These are phyloP conservation scores for Hibiscus trionum DNA, from an alignment of 345 rosid species.

Conservation along the genomic window DNA sequence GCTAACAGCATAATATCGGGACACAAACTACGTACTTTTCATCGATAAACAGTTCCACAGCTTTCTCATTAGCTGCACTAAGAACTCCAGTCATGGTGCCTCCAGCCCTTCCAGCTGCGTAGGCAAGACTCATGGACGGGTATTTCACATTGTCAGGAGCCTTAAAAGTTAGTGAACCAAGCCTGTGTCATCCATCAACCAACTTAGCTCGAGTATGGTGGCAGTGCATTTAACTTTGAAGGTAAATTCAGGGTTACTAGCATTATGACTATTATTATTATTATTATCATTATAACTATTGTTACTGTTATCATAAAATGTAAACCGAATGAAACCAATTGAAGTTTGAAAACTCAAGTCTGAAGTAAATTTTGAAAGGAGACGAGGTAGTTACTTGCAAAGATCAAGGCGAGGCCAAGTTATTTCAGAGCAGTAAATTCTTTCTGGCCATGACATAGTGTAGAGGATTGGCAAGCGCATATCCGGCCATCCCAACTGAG, in stretches of 20 bases:
- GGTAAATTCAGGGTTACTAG: too few species aligned
- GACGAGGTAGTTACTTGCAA: conserved; percentile 56
- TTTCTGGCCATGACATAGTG: conserved; percentile 97
- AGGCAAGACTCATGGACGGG: conserved; percentile 93
- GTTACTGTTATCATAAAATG: background rate
- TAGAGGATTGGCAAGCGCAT: conserved; percentile 93
- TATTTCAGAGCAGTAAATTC: conserved; percentile 85
- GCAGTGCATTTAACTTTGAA: background rate
- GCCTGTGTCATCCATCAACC: conserved; percentile 37
- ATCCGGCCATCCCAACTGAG: conserved; percentile 96
- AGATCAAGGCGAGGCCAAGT: conserved; percentile 98
- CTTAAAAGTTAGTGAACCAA: conserved; percentile 82
- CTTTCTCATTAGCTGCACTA: conserved; percentile 91
- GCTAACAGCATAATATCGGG: background rate
- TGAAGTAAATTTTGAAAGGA: conserved; percentile 8
- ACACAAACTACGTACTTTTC: conserved; percentile 49
- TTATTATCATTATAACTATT: background rate
- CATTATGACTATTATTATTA: too few species aligned
- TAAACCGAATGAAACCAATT: background rate
- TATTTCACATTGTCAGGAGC: conserved; percentile 82
- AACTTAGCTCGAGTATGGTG: background rate
- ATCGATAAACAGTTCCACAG: conserved; percentile 72
- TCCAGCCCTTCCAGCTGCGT: conserved; percentile 95
- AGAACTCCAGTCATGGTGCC: conserved; percentile 99
- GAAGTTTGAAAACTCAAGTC: background rate